A percentile compares a stretch with the other conserved stretches of the same genome.
phyloP scores from a whole-genome alignment of 1,139 yeast species.

The Kodamaea plutei region DNA sequence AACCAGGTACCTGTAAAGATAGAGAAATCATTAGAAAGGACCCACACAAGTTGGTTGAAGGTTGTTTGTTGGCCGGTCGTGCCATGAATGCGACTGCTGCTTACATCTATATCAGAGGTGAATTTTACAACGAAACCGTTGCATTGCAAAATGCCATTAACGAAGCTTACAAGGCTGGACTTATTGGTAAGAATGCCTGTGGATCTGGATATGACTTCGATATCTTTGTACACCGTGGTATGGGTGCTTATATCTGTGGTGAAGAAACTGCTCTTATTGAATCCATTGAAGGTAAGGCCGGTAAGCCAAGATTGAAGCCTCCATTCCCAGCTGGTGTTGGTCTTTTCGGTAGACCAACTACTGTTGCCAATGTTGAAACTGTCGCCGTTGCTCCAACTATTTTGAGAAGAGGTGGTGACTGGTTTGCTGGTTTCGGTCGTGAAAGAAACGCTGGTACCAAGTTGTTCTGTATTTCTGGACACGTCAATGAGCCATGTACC shows the following conservation, averaged over 20 bases:
- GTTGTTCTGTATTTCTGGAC: slow-evolving; percentile 82
- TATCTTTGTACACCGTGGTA: slow-evolving; percentile 79
- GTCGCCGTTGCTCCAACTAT: slow-evolving; percentile 87
- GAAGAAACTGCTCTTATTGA: slow-evolving; percentile 88
- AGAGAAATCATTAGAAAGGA: slow-evolving; percentile 86
- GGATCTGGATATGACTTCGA: slow-evolving; percentile 84
- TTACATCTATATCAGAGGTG: slow-evolving; percentile 85
- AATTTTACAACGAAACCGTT: slow-evolving; percentile 75
- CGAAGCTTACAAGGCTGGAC: slow-evolving; percentile 79
- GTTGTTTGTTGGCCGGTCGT: slow-evolving; percentile 81
- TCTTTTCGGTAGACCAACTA: slow-evolving; percentile 82
- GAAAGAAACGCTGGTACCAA: slow-evolving; percentile 81
- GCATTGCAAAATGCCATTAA: slow-evolving; percentile 73
- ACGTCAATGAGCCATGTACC: slow-evolving; percentile 86
- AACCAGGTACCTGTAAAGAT: slow-evolving; percentile 91
- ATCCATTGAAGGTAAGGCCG: slow-evolving; percentile 86
- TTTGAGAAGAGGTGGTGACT: slow-evolving; percentile 80
- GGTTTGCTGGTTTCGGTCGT: slow-evolving; percentile 82
- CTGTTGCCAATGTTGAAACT: slow-evolving; percentile 86
- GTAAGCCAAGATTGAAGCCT: slow-evolving; percentile 88
- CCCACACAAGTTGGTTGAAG: slow-evolving; percentile 86
- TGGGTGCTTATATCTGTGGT: slow-evolving; percentile 91
- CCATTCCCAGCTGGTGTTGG: slow-evolving; percentile 96
- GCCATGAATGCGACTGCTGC: slow-evolving; percentile 94
- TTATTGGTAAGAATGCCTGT: slow-evolving; percentile 78